Conservation (phyloP, 2,329 filamentous ascomycete genomes). For the Exserohilum rostratum region DNA sequence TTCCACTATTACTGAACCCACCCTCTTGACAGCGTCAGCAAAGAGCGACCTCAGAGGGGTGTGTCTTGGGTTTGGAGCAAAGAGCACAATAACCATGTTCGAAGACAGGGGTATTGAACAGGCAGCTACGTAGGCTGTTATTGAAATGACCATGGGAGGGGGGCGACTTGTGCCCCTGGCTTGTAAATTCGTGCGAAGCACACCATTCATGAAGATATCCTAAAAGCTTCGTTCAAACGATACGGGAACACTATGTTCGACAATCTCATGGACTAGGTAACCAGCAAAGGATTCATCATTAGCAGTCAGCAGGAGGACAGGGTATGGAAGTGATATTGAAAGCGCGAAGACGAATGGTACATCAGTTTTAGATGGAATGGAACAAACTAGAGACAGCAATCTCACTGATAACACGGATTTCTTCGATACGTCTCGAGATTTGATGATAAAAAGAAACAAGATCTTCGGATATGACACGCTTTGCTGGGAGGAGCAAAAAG, state of each 20-base stretch:
- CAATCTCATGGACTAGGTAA: not conserved
- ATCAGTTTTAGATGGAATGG: not conserved
- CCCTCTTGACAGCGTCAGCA: constrained; percentile 50
- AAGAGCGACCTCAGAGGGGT: constrained; percentile 48
- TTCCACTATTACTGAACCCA: constrained; percentile 45
- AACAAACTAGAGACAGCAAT: not conserved
- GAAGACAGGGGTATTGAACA: constrained; percentile 53
- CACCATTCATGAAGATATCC: not conserved
- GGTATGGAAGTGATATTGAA: not conserved
- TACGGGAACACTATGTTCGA: not conserved
- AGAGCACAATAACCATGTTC: constrained; percentile 55
- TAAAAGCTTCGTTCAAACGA: not conserved
- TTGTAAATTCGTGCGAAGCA: not conserved
- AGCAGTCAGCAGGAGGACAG: not conserved
- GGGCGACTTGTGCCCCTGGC: not conserved
- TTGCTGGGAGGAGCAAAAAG: not conserved
- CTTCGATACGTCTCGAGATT: not conserved
- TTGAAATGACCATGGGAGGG: not conserved
- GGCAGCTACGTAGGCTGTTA: not conserved
- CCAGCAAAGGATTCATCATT: not conserved
- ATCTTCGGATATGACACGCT: not conserved
- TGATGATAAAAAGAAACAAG: not conserved
- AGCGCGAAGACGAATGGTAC: not conserved
- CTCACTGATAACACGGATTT: not conserved
- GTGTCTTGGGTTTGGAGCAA: constrained; percentile 57